Percentiles rank a stretch among this genome's conserved stretches.
Evolutionary conservation across 2,329 filamentous ascomycete species (phyloP).

Genomic region (Arthrinium puccinioides): DNA sequence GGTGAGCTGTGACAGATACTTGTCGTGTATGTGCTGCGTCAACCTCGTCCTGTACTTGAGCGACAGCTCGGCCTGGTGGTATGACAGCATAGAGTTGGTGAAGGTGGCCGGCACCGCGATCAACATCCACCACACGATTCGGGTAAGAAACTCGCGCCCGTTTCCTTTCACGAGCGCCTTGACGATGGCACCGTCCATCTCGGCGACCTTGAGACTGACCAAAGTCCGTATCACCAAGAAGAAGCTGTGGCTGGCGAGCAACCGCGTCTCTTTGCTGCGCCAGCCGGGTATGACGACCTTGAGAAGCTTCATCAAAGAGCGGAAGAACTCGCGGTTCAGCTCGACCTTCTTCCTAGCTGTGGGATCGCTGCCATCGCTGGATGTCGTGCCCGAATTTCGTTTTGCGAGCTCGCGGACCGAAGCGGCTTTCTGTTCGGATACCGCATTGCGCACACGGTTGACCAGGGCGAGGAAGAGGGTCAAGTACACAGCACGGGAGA

Average conservation of each 20-base stretch:
- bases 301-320: slow-evolving; percentile 68
- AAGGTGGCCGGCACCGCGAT: slow-evolving; percentile 95
- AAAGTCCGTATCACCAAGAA: slow-evolving; percentile 87
- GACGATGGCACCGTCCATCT: slow-evolving; percentile 89
- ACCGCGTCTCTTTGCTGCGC: slow-evolving; percentile 77
- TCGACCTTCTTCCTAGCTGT: slow-evolving; percentile 64
- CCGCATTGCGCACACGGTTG: slow-evolving; percentile 84
- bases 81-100: slow-evolving; percentile 98
- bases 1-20: slow-evolving; percentile 94
- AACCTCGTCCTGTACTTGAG: slow-evolving; percentile 87
- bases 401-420: slow-evolving; percentile 59
- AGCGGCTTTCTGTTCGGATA: slow-evolving; percentile 87
- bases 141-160: slow-evolving; percentile 80
- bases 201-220: slow-evolving; percentile 91
- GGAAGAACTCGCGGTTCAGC: slow-evolving; percentile 76
- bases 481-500: slow-evolving; percentile 78
- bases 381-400: slow-evolving; percentile 45
- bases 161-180: slow-evolving; percentile 87
- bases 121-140: slow-evolving; percentile 96
- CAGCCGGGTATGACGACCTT: slow-evolving; percentile 87
- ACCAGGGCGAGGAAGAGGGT: slow-evolving; percentile 72
- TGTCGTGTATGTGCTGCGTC: slow-evolving; percentile 91
- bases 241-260: slow-evolving; percentile 85
- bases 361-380: slow-evolving; percentile 24
- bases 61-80: slow-evolving; percentile 92